Base-by-base conservation (phyloP, 1,139 yeast species). In the Scheffersomyces illinoinensis region DNA sequence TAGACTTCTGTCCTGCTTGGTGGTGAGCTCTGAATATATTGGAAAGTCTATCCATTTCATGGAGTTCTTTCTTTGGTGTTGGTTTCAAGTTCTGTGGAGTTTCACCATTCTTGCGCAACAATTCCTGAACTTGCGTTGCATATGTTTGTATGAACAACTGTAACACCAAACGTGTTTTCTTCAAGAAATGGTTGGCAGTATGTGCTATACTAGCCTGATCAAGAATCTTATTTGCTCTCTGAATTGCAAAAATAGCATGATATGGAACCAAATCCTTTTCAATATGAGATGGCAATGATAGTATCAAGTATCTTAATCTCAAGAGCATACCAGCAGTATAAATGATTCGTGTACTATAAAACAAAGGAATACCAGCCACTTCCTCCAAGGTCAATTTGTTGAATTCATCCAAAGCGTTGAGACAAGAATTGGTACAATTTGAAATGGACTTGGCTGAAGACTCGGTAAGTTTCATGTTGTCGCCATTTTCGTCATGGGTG, bases 301-400 rank as follows among this genome's bases (percentile, higher is more conserved):
- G 69, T 19, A 84, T 81, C 57, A 87, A 73, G 64, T 82, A 87
- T 48, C 92, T 74, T 54, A 88, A 75, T 61, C 91, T 79, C 56
- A 89, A 74, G 18, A 89, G 73, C 78, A 87, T 85, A 12, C 92
- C 91, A 0, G 87, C 86, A 2, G 91, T 86, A 68, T 88, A 89
- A 54, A 89, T 83, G 57, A 90, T 75, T 64, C 96, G 76, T 1
- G 92, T 82, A 57, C 85, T 84, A 63, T 85, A 85, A 61, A 87
- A 81, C 59, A 89, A 75, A 2, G 96, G 96, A 55, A 87, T 76
- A 3, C 81, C 72, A 0, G 89, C 84, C 50, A 88, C 74, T 43
- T 77, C 75, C 17, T 76, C 80, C 4, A 78, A 72, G 0, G 78
- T 67, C 61, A 87, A 68, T 56, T 73, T 70, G 47, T 76, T 74